phyloP scores from a whole-genome alignment of 2,329 filamentous ascomycete species.

The Clonostachys sp. region DNA sequence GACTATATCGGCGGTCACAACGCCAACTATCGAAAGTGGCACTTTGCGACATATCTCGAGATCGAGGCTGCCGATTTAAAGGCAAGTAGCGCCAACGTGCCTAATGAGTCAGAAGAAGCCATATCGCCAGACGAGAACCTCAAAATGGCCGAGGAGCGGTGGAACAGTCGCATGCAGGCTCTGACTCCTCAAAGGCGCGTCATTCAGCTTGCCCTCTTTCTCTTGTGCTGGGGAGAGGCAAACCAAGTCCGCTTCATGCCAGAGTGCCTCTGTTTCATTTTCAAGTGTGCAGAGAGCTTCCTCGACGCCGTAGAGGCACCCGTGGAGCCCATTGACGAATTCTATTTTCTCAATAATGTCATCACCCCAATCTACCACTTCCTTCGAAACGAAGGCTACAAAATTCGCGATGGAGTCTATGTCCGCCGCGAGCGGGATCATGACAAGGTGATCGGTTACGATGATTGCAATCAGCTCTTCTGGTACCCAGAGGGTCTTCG shows the following conservation, averaged over 20 bases:
- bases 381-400: constrained; percentile 93
- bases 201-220: constrained; percentile 85
- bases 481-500: constrained; percentile 99
- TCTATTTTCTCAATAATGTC: constrained; percentile 89
- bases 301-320: constrained; percentile 86
- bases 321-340: constrained; percentile 77
- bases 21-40: constrained; percentile 98
- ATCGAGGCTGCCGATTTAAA: constrained; percentile 82
- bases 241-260: constrained; percentile 99
- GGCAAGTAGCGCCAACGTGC: constrained; percentile 58
- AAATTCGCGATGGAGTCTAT: constrained; percentile 92
- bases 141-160: constrained; percentile 93
- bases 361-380: constrained; percentile 96
- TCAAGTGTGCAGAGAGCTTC: constrained; percentile 98
- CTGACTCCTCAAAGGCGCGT: constrained; percentile 98
- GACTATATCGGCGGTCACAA: constrained; percentile 99
- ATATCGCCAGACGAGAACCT: constrained; percentile 72
- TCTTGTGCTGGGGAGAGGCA: constrained; percentile 96
- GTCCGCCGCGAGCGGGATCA: constrained; percentile 94
- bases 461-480: constrained; percentile 98
- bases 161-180: constrained; percentile 99
- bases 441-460: constrained; percentile 88
- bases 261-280: constrained; percentile 94
- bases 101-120: constrained; percentile 64
- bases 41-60: constrained; percentile 95